Conservation (phyloP, 352 stramenopile genomes). For the Pythium angustatum region DNA sequence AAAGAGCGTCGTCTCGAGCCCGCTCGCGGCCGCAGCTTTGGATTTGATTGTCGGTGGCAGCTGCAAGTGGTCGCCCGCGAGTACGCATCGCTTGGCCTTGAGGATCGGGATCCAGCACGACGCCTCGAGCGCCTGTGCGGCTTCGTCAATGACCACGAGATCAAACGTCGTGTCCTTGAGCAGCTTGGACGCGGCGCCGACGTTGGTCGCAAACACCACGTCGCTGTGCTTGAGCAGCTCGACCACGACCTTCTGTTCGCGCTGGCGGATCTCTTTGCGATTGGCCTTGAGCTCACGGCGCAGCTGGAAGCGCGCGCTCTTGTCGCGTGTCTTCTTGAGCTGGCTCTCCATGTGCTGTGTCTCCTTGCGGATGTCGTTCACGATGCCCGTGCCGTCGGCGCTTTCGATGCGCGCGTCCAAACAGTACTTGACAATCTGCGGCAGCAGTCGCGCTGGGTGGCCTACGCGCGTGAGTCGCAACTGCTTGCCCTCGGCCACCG, state of each 20-base stretch:
- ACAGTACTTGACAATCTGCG: slow-evolving; percentile 90
- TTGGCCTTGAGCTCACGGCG: slow-evolving; percentile 88
- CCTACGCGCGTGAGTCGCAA: slow-evolving; percentile 82
- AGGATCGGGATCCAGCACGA: slow-evolving; percentile 97
- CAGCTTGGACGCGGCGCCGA: slow-evolving; percentile 91
- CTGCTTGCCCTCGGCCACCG: slow-evolving; percentile 18
- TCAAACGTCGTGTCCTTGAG: slow-evolving; percentile 93
- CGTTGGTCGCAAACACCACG: slow-evolving; percentile 96
- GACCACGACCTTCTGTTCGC: slow-evolving; percentile 93
- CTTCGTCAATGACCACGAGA: slow-evolving; percentile 96
- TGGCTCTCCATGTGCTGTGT: slow-evolving; percentile 66
- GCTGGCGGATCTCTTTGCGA: slow-evolving; percentile 92
- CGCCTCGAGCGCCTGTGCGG: slow-evolving; percentile 95
- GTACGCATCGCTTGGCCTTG: slow-evolving; percentile 85
- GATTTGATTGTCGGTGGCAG: slow-evolving; percentile 97
- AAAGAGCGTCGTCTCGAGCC: slow-evolving; percentile 95
- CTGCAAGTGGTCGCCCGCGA: slow-evolving; percentile 96
- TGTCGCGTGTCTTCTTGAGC: slow-evolving; percentile 58
- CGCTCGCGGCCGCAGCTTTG: slow-evolving; percentile 63
- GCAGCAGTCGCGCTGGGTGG: slow-evolving; percentile 94
- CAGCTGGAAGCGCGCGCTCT: slow-evolving; percentile 46
- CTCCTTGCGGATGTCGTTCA: slow-evolving; percentile 94
- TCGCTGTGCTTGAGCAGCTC: slow-evolving; percentile 91
- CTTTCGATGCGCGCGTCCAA: slow-evolving; percentile 92
- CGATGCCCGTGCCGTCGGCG: slow-evolving; percentile 95